Conservation (phyloP, 306 rosid genomes). For the Quercus glauca region DNA sequence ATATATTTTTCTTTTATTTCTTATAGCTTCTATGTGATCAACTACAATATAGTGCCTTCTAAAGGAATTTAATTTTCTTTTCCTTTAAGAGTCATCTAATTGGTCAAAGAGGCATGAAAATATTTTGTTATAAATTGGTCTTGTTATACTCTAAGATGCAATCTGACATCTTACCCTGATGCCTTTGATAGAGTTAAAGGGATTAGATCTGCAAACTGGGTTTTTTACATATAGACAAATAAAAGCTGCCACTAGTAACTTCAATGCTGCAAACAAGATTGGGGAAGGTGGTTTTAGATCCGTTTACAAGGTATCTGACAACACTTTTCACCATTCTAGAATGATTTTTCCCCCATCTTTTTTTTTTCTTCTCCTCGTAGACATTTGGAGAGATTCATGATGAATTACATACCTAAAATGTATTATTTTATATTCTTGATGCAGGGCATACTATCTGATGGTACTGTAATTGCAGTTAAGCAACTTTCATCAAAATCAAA, state of each 20-base stretch:
- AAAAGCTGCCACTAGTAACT: constrained; percentile 52
- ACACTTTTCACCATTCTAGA: not conserved
- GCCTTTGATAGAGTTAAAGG: not conserved
- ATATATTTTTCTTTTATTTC: no score
- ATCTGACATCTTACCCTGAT: not conserved
- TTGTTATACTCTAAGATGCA: not conserved
- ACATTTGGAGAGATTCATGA: not conserved
- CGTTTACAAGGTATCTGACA: constrained; percentile 54
- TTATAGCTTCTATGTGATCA: not conserved
- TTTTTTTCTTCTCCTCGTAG: not conserved
- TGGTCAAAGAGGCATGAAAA: not conserved
- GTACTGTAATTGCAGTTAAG: constrained; percentile 18
- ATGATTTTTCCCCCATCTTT: not conserved
- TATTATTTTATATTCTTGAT: constrained; percentile 3
- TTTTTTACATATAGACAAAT: constrained; percentile 14
- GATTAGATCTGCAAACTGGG: constrained; percentile 20
- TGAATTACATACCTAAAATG: not conserved
- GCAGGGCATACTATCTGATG: constrained; percentile 16
- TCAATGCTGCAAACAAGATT: constrained; percentile 44
- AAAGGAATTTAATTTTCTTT: not conserved
- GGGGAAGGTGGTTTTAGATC: constrained; percentile 86
- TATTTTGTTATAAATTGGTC: not conserved
- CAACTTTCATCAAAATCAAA: constrained; percentile 28
- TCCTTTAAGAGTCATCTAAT: not conserved
- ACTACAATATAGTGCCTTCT: not conserved